Evolutionary conservation across 371 early-diverging fungal genomes (phyloP).

Genomic region (Mucor mucedo): DNA sequence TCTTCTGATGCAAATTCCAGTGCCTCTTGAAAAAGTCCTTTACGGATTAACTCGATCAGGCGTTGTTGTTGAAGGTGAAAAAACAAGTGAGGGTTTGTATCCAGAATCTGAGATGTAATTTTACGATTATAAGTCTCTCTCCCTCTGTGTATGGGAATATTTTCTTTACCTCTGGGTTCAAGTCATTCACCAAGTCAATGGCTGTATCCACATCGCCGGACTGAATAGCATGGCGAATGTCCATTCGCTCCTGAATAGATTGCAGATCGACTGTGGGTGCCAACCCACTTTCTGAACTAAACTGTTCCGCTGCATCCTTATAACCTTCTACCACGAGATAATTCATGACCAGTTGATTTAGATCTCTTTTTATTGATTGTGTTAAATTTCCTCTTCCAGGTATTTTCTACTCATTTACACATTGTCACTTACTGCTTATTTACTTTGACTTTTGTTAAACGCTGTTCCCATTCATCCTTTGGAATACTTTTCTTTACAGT

Average conservation of each 20-base stretch:
- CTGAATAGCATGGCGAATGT: slow-evolving; percentile 90
- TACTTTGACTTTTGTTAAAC: slow-evolving; percentile 62
- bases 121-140: not conserved
- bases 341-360: slow-evolving; percentile 97
- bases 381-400: not conserved
- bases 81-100: slow-evolving; percentile 91
- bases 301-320: slow-evolving; percentile 97
- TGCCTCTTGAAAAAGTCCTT: slow-evolving; percentile 80
- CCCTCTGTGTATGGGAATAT: not conserved
- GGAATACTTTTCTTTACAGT: slow-evolving; percentile 51
- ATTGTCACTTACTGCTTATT: slow-evolving; percentile 64
- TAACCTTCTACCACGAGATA: slow-evolving; percentile 97
- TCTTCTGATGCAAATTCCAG: slow-evolving; percentile 96
- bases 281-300: slow-evolving; percentile 84
- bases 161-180: slow-evolving; percentile 88
- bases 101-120: slow-evolving; percentile 73
- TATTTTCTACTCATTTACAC: not conserved
- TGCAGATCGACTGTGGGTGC: slow-evolving; percentile 79
- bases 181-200: slow-evolving; percentile 93
- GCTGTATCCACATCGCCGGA: slow-evolving; percentile 91
- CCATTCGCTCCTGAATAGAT: slow-evolving; percentile 94
- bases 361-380: slow-evolving; percentile 57
- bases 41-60: slow-evolving; percentile 91
- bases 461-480: slow-evolving; percentile 68
- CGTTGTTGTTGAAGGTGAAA: slow-evolving; percentile 97